Percentiles rank a stretch among this genome's conserved stretches.
Evolutionary conservation across 1,284 basidiomycete genomes (phyloP).

Genomic region (Ganoderma boninense): DNA sequence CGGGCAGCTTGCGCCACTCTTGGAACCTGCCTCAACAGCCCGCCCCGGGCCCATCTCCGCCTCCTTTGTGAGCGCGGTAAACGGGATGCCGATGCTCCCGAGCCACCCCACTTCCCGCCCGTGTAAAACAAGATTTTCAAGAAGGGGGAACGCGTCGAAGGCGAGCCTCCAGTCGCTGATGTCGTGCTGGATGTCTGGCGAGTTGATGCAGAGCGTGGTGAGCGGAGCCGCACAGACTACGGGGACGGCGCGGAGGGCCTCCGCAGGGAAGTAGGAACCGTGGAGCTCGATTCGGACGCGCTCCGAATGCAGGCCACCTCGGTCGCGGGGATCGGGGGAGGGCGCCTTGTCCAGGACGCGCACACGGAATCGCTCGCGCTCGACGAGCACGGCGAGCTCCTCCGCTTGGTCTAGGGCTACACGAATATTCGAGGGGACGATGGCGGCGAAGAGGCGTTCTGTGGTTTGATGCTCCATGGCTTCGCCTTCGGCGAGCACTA

Average conservation of each 20-base stretch:
- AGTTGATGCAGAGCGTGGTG: background rate
- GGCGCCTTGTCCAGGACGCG: background rate
- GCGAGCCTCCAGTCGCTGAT: background rate
- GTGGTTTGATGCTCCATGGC: background rate
- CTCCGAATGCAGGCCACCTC: background rate
- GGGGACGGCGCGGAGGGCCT: constrained; percentile 4
- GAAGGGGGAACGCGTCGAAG: constrained; percentile 7
- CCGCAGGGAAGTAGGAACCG: background rate
- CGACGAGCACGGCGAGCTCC: background rate
- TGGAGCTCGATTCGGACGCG: background rate
- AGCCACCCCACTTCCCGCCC: too few relatives aligned
- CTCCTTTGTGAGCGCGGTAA: background rate
- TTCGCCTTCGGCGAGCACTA: background rate
- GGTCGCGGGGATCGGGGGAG: background rate
- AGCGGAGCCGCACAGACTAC: background rate
- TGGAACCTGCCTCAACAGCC: background rate
- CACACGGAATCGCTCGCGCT: background rate
- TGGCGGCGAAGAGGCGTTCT: background rate
- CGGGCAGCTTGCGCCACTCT: background rate
- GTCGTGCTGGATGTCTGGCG: background rate
- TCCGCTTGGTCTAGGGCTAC: background rate
- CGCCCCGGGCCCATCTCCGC: too few relatives aligned
- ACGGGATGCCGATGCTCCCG: background rate
- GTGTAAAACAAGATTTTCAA: background rate
- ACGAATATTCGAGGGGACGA: constrained; percentile 5